Evolutionary conservation across 371 early-diverging fungal species (phyloP), one percentile per base, ranked within the genome.

Genomic region (Syncephalastrum contaminatum): DNA sequence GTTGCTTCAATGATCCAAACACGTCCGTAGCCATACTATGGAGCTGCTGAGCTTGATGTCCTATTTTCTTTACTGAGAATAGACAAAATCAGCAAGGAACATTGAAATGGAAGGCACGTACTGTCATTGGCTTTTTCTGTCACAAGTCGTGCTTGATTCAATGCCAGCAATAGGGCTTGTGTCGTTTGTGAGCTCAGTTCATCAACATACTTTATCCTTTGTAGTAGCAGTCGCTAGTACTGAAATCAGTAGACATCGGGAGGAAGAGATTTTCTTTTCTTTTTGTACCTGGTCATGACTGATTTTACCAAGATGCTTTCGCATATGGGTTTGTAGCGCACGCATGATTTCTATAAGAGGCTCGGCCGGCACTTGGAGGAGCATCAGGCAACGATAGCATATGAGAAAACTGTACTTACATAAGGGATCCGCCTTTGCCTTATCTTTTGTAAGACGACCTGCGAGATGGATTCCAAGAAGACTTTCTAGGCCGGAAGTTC

Each of bases 141-240:
- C n/a, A 48, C 59, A 6, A 53, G 18, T 22, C 58, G 58, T 13
- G 64, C 60, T 48, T 70, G 70, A 44, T 54, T 59, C 19, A 64
- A 43, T 12, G 64, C 61, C 19, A 43, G 14, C 15, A 40, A 10
- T 22, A 67, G 45, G 10, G 59, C 46, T 41, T 63, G 59, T 1
- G 57, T 20, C 1, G 56, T 51, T 15, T 53, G 36, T 6, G 43
- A 25, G 44, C 67, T 67, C 18, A 70, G 42, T 21, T 70, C 64
- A 27, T 70, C 64, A 12, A 62, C 67, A 43, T 70, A 64, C 8
- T 62, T 59, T 39, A 67, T 67, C 10, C 67, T 55, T 19, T 62
- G 62, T 19, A 67, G 48, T 16, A 70, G 19, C 19, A 54, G 36
- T 43, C 46, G 58, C 54, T 70, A 44, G 20, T 3, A 1, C 12